These are phyloP conservation scores for Beauveria bassiana DNA, from an alignment of 2,329 filamentous ascomycete genomes.

Conservation along the genomic window DNA sequence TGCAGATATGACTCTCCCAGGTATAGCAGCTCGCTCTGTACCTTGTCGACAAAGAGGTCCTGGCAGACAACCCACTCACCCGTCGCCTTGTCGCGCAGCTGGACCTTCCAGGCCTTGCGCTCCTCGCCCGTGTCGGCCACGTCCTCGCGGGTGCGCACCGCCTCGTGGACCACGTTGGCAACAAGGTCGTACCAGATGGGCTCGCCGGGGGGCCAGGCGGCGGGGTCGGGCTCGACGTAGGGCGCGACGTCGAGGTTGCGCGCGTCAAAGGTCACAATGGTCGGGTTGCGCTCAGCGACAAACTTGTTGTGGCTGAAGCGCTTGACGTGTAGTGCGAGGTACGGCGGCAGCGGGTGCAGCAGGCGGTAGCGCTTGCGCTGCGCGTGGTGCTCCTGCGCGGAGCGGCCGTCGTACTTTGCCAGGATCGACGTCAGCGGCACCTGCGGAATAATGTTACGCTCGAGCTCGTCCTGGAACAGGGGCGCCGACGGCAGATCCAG, in stretches of 20 bases:
- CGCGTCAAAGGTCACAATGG: constrained; percentile 93
- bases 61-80: constrained; percentile 91
- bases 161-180: constrained; percentile 88
- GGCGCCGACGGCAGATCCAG: constrained; percentile 87
- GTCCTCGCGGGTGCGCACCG: constrained; percentile 67
- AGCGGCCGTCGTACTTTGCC: constrained; percentile 85
- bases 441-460: constrained; percentile 94
- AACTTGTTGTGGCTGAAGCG: constrained; percentile 97
- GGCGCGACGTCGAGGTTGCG: constrained; percentile 76
- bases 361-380: constrained; percentile 85
- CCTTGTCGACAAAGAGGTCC: constrained; percentile 85
- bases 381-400: constrained; percentile 80
- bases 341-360: constrained; percentile 83
- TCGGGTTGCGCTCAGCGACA: constrained; percentile 89
- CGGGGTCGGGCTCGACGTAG: constrained; percentile 82
- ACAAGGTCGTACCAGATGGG: constrained; percentile 94
- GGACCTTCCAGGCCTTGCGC: constrained; percentile 86
- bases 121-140: constrained; percentile 87
- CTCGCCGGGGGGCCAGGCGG: constrained; percentile 61
- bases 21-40: constrained; percentile 82
- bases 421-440: constrained; percentile 77
- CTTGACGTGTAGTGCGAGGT: constrained; percentile 90
- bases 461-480: constrained; percentile 89
- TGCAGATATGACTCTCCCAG: constrained; percentile 92
- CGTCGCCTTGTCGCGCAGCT: constrained; percentile 71